Base-by-base conservation (phyloP, 345 rosid species). In the Citrus maxima region DNA sequence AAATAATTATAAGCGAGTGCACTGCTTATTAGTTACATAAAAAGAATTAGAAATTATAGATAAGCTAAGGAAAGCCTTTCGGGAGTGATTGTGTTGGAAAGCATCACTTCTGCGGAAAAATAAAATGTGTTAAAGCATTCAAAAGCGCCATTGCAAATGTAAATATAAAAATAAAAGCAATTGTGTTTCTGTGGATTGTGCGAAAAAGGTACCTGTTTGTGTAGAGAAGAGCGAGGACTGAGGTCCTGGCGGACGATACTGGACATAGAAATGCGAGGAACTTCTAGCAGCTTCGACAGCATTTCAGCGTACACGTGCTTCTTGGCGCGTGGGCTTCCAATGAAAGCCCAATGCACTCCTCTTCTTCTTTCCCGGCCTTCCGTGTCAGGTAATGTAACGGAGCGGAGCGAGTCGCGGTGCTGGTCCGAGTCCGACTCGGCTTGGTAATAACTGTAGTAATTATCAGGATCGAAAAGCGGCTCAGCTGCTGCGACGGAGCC, bases 281-380 rank as follows among this genome's bases (percentile, higher is more conserved):
- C 85, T 70, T 86, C 62, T 42, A 83, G 77, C 61, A 83, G 75
- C 85, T 77, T 79, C n/a, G 86, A 83, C 32, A 83, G 79, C 22
- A 46, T 79, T 38, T 70, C 80, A 10, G 80, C 83, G 60, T 74
- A 81, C 67, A 83, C 80, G 73, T 82, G 83, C 79, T 67, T 81
- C 76, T 82, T 86, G 30, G 82, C 59, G 77, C 73, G 76, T 40
- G 83, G 85, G 37, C 67, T 73, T 69, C 88, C 85, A 1, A 86
- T 81, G 67, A 86, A 79, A 67, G 80, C 81, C 86, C 85, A 86
- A 69, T 81, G 83, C 46, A 86, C 85, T 74, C 86, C 86, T 51
- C 82, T 81, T 21, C 54, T 32, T 4, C 82, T 68, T 30, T 80
- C 79, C 54, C 56, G 42, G 19, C 72, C 68, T 34, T 70, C 77